Base-by-base conservation (phyloP, 2,329 filamentous ascomycete species). In the Sporothrix inflata region DNA sequence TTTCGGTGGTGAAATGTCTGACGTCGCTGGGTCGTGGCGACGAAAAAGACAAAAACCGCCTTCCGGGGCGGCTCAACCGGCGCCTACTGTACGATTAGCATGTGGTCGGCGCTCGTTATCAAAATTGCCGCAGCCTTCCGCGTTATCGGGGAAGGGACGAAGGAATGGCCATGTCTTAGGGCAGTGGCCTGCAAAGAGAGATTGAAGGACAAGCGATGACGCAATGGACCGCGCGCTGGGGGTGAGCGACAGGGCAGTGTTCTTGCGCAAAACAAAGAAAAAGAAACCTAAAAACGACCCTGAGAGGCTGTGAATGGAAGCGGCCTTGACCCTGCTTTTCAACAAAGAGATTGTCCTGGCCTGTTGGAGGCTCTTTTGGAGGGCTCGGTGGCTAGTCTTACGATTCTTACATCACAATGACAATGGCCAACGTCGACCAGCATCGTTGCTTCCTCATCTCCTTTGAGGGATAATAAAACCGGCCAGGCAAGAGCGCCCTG, bases 151-250 rank as follows among this genome's bases (percentile, higher is more conserved):
- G 24, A 34, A 65, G 42, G 61, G 42, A 42, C 63, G 42, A 51
- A 34, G 14, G 42, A 51, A n/a, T 19, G 24, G 21, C 9, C 60
- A 12, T 34, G 27, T 34, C 63, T 34, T 34, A 34, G 30, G 30
- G 30, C 5, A 42, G 7, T 9, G 19, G 42, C 24, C 24, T 34
- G n/a, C 9, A 24, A 66, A 66, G 42, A 34, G 68, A 60, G 67
- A 69, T 69, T 69, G 24, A 69, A 57, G 49, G 61, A 57, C 14
- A 51, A 42, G 38, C 40, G 40, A 70, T 70, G 68, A 70, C 68
- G 68, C 68, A 70, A 70, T 70, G 68, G 68, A 57, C 34, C 67
- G 19, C 8, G 34, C 34, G 16, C 68, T n/a, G 67, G n/a, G n/a
- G 45, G 27, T 38, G 47, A 51, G 51, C 65, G 65, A 68, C 61